Base-by-base conservation (phyloP, 352 stramenopile species). In the Globisporangium uncinulatum region DNA sequence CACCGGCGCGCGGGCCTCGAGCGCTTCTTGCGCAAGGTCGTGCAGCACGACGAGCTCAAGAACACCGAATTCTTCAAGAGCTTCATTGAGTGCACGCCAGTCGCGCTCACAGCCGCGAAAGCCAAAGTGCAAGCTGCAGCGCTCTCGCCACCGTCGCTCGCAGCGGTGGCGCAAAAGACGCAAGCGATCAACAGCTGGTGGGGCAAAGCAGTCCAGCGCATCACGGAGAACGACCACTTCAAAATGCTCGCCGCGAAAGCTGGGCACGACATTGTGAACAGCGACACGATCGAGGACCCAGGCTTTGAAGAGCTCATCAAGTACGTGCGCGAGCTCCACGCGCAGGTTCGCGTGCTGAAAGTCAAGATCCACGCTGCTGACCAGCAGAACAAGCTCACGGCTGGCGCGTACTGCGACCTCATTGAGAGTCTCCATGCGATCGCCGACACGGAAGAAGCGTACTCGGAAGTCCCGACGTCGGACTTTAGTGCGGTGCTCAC, bases 141-240 rank as follows among this genome's bases (percentile, higher is more conserved):
- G 37, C 45, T 59, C 20, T 49, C 54, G 36, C 48, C 65, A 10
- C 67, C 71, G 65, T 69, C 72, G 46, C 62, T 82, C 53, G 63
- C 70, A 19, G 59, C 65, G 6, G 75, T 88, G 29, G 73, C 79
- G 47, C 76, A 90, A 51, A 76, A 73, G 62, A 86, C 77, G 41
- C 79, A 92, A 61, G 59, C 67, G 64, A 71, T 92, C 53, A 79
- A 89, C 51, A 86, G 73, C 52, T 93, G 83, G 83, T 93, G 81
- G 76, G 75, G 80, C 58, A 93, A 93, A 57, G 83, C 80, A 6
- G 80, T 86, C 60, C 83, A 93, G 71, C 79, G 79, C 51, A 81
- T 90, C 72, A 70, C 85, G 7, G 83, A 93, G 74, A 89, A 87
- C 58, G 76, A 87, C 60, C 71, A 83, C 53, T 75, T 93, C 58